Base-by-base conservation (phyloP, 129 eudicot genomes). In the Silybum marianum region DNA sequence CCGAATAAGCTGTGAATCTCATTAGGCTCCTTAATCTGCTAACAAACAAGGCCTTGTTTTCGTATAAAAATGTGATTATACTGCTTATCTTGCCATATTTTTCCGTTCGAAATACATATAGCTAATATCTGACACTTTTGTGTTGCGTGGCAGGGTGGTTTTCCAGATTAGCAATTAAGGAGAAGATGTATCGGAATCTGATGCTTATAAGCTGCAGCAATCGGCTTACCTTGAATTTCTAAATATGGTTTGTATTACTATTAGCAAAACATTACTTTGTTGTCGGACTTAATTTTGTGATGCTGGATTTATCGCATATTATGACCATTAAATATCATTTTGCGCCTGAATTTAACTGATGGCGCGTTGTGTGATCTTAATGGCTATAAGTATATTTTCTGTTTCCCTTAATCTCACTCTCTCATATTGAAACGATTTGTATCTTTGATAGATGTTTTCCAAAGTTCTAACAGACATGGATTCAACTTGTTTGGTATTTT, bases 311-410 rank as follows among this genome's bases (percentile, higher is more conserved):
- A 60, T 77, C 80, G 14, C 80, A 66, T 66, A 4, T 81, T 40
- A 51, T 75, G 76, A 75, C 81, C 22, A 2, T 69, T 69, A 72
- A 82, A 70, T 76, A 75, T 63, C 62, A 34, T 76, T 76, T 76
- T 76, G 81, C 77, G 70, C 81, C 38, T 51, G 72, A 76, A 46
- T 74, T 48, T 76, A 82, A 51, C 77, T 51, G 66, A 34, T 0
- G 66, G 66, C 66, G 66, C 0, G 22, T 30, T 81, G 60, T 44
- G 75, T 74, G 75, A 82, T 82, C 68, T 26, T 51, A 54, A 54
- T 76, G 82, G 73, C 68, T 76, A 51, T 34, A 69, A 69, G 77
- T 70, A 67, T 82, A 69, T 82, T 82, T 54, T 26, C 18, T 24
- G 36, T 36, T 82, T 26, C 66, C 67, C 9, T 58, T n/a, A 19